Evolutionary conservation across 2,329 filamentous ascomycete genomes (phyloP).

Genomic region (Leptographium wingfieldii): DNA sequence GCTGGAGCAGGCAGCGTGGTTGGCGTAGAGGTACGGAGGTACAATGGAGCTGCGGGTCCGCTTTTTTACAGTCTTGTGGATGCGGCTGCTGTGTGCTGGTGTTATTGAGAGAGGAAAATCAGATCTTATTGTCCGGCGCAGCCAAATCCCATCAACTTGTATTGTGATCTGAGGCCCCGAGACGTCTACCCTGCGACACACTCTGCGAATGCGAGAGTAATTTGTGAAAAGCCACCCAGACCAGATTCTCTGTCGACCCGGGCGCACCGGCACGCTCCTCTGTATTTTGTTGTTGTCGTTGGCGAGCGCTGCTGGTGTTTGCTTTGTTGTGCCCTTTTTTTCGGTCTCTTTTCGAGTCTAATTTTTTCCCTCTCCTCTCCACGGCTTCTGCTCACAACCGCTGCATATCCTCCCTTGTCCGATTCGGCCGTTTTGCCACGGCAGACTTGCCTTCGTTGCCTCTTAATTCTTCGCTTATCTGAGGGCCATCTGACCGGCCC

Average conservation of each 20-base stretch:
- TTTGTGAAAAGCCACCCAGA: background rate
- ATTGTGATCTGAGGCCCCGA: background rate
- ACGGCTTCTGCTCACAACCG: background rate
- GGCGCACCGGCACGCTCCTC: background rate
- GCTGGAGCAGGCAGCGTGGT: background rate
- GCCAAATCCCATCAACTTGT: conserved; percentile 5
- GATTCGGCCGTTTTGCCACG: background rate
- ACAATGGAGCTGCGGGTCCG: background rate
- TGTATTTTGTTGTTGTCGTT: background rate
- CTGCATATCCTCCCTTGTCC: background rate
- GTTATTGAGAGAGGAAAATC: conserved; percentile 15
- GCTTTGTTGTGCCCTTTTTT: conserved; percentile 1
- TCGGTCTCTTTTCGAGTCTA: background rate
- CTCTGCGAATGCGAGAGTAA: background rate
- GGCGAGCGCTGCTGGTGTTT: background rate
- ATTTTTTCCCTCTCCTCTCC: background rate
- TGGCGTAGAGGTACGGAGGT: conserved; percentile 1
- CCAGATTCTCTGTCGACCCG: background rate
- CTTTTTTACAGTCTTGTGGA: conserved; percentile 6
- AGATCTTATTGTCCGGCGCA: conserved; percentile 12
- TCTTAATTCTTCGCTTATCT: background rate
- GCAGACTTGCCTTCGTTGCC: background rate
- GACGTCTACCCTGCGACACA: background rate
- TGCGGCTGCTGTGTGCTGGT: conserved; percentile 13
- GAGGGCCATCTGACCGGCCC: background rate